Base-by-base conservation (phyloP, 148 eudicot genomes). In the Limonium bicolor region DNA sequence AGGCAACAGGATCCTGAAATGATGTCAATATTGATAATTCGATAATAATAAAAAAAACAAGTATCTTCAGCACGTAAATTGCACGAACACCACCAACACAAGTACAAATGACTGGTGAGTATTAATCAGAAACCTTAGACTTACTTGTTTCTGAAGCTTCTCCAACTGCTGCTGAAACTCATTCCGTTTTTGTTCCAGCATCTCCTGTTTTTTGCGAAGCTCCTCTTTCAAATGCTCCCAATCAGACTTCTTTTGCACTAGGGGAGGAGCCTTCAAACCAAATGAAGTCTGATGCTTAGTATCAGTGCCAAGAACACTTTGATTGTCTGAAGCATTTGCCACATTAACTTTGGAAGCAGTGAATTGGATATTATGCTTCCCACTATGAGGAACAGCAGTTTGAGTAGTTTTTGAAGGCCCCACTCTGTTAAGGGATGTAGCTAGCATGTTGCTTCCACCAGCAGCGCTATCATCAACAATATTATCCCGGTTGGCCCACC, bases 401-500 rank as follows among this genome's bases (percentile, higher is more conserved):
- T 46, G 28, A 53, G 31, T 63, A 32, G 68, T 55, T 42, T 38
- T 53, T 39, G 73, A 58, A 53, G 54, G 53, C 63, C 48, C 61
- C 61, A 66, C 4, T 24, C 61, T 48, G 27, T 52, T 62, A 25
- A 42, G 56, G 30, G 71, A 51, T 50, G 63, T 34, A 29, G 58
- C 7, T 17, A 65, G 53, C 6, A 37, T 51, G 60, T 17, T 55
- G 60, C 27, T 65, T 35, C 52, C 70, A 49, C 63, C 54, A 61
- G 54, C 55, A 30, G 46, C 51, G 48, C 66, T 68, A 46, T 75
- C 77, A 51, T 66, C 82, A 37, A 62, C 58, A 50, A 84, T 54
- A 41, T 54, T 80, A 62, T 90, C 93, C 50, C 95, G 67, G 62
- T 80, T 80, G 43, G 99, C 99, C 99, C 99, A 90, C 71, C 76